Percentiles rank a stretch among this genome's conserved stretches.
Evolutionary conservation across 495 filamentous ascomycete genomes (phyloP).

Genomic region (Diplogelasinospora grovesii): DNA sequence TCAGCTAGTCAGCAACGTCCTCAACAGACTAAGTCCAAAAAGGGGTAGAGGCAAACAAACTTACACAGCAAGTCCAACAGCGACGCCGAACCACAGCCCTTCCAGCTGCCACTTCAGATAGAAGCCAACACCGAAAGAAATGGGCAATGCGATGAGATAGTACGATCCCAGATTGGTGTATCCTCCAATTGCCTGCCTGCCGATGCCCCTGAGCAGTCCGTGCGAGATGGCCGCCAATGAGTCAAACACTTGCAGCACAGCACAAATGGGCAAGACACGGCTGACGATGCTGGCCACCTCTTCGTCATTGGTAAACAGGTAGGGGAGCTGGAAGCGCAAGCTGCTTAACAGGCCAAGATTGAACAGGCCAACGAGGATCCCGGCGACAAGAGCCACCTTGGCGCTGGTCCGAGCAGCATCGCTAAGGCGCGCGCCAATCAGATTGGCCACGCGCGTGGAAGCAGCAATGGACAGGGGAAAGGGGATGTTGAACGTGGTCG

Average conservation of each 20-base stretch:
- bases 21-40: background rate
- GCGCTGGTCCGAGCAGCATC: constrained; percentile 57
- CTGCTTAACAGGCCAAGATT: constrained; percentile 57
- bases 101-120: constrained; percentile 58
- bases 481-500: constrained; percentile 47
- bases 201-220: constrained; percentile 68
- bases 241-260: constrained; percentile 75
- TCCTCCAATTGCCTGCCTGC: constrained; percentile 69
- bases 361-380: constrained; percentile 57
- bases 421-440: constrained; percentile 54
- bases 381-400: constrained; percentile 39
- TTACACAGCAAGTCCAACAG: constrained; percentile 50
- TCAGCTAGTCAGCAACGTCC: background rate
- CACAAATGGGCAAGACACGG: constrained; percentile 60
- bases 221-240: constrained; percentile 65
- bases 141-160: constrained; percentile 71
- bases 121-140: constrained; percentile 66
- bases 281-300: constrained; percentile 67
- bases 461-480: constrained; percentile 50
- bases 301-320: constrained; percentile 65
- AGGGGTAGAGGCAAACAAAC: constrained; percentile 3
- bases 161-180: constrained; percentile 73
- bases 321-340: constrained; percentile 52
- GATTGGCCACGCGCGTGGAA: constrained; percentile 50
- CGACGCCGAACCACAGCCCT: constrained; percentile 68